phyloP scores from a whole-genome alignment of 176 grass and related monocot species.

The Typha latifolia region DNA sequence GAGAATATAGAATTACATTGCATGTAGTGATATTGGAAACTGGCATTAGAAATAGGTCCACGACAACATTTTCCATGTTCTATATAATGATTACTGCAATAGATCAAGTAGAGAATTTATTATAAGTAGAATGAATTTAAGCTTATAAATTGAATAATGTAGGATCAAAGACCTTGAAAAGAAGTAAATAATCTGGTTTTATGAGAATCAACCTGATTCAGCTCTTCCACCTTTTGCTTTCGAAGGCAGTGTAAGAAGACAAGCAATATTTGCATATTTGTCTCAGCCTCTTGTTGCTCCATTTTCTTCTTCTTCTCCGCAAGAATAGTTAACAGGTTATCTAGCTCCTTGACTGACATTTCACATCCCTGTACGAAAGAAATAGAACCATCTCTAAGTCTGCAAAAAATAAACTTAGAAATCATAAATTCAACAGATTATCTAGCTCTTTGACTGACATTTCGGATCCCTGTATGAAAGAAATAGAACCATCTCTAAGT shows the following conservation, averaged over 20 bases:
- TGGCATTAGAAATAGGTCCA: not conserved
- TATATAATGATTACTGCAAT: too few species aligned
- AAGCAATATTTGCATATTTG: conserved; percentile 98
- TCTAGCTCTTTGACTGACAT: conserved; percentile 87
- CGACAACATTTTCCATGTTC: not conserved
- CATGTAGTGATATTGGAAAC: not conserved
- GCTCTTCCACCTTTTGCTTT: conserved; percentile 91
- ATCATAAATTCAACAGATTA: conserved; percentile 36
- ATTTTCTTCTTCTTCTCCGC: conserved; percentile 91
- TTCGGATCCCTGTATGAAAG: conserved; percentile 63
- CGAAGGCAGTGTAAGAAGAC: conserved; percentile 95
- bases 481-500: not conserved
- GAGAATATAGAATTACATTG: not conserved
- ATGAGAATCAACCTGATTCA: conserved; percentile 67
- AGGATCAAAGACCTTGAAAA: not conserved
- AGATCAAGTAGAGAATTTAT: too few species aligned
- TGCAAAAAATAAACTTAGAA: not conserved
- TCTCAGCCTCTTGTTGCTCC: conserved; percentile 94
- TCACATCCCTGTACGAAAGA: conserved; percentile 66
- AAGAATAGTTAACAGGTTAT: conserved; percentile 71
- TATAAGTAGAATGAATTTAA: too few species aligned
- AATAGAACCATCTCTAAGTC: not conserved
- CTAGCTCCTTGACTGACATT: conserved; percentile 81
- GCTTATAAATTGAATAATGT: too few species aligned
- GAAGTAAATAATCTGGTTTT: conserved; percentile 6